Evolutionary conservation across 1,284 basidiomycete species (phyloP), one percentile per base, ranked within the genome.

Genomic region (Macrocybe sp.): DNA sequence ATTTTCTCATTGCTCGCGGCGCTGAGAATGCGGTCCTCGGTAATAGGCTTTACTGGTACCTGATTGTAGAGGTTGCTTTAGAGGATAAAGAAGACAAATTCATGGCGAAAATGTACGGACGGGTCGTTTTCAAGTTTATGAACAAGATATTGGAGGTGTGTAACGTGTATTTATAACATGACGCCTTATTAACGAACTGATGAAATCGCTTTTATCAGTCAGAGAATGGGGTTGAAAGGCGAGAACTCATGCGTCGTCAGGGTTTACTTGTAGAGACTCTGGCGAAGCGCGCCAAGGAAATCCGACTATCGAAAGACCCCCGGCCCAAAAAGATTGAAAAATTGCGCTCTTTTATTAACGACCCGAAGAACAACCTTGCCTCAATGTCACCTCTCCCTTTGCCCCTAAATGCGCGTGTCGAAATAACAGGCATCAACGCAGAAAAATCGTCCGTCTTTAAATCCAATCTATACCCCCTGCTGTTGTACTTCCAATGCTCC

Each of bases 261-360:
- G 92, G 85, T 4, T 83, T 94, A 41, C 79, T 97, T 46, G 81
- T 97, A 28, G 85, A 89, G 42, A 85, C 82, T 0, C 76, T 99
- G 2, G 89, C 89, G 0, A 83, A 84, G 47, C 82, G 88, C 11
- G 92, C 95, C 0, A 85, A 85, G 53, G 93, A 97, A 52, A 75
- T 97, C 1, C 83, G 95, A 6, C 81, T 79, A 4, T 93, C 89
- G 0, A 97, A 98, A 59, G 97, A 99, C 59, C 80, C 89, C 1
- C 81, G 96, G 4, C 92, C 92, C 2, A 97, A 95, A 73, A 99
- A 98, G 74, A 98, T 98, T 52, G 96, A 99, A 59, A 95, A 94
- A 59, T 75, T 99, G 6, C 84, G 87, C 14, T 75, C 85, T 0
- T 82, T 88, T 55, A 78, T 99, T 38, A 79, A 82, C 1, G 96